Evolutionary conservation across 306 rosid species (phyloP).

Genomic region (Delonix regia): DNA sequence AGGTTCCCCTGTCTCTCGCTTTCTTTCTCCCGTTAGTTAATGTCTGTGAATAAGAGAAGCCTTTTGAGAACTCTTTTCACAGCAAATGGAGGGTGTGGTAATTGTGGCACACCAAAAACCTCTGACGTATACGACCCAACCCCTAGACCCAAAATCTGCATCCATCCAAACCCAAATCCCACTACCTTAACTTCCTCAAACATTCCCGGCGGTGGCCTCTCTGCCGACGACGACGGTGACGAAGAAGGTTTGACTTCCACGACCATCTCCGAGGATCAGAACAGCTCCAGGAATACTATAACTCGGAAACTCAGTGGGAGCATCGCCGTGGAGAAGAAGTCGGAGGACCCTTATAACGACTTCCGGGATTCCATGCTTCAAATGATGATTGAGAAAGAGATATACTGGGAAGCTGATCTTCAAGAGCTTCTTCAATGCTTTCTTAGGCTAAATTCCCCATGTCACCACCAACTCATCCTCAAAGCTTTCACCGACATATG

Average conservation of each 20-base stretch:
- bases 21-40: not conserved
- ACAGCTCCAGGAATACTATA: not conserved
- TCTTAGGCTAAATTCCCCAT: not conserved
- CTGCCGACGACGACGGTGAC: no score
- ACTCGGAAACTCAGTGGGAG: not conserved
- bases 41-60: not conserved
- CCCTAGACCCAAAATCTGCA: not conserved
- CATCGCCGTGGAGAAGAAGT: conserved; percentile 1
- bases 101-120: not conserved
- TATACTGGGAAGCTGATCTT: not conserved
- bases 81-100: not conserved
- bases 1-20: not conserved
- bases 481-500: not conserved
- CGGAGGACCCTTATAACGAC: not conserved
- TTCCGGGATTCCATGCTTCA: not conserved
- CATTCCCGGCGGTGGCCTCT: not conserved
- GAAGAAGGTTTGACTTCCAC: no score
- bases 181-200: not conserved
- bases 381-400: not conserved
- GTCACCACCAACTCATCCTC: conserved; percentile 8
- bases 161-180: not conserved
- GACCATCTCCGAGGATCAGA: not conserved
- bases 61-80: not conserved
- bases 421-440: not conserved
- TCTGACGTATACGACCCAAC: not conserved